A percentile compares a stretch with the other conserved stretches of the same genome.
These are phyloP conservation scores for Astrephomene gubernaculifera DNA, from an alignment of 139 green algal genomes.

Conservation along the genomic window DNA sequence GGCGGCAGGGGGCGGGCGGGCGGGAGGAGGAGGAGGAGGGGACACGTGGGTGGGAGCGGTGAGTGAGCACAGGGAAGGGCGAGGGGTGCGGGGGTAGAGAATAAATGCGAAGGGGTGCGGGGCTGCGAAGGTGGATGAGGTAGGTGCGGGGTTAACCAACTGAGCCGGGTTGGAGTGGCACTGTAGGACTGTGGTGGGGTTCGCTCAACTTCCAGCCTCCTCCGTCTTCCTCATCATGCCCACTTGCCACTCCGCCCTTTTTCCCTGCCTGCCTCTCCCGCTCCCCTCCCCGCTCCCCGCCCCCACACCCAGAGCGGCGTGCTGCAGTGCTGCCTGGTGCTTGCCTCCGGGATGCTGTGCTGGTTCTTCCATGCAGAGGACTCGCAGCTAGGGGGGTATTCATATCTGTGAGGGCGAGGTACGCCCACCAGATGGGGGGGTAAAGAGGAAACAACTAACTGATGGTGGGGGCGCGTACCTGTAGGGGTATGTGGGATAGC, in stretches of 20 bases:
- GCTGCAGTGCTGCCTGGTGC: constrained; percentile 39
- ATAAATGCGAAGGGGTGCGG: not conserved
- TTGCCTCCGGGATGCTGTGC: constrained; percentile 6
- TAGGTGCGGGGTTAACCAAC: not conserved
- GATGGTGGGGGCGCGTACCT: too few relatives aligned
- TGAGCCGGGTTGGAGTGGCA: not conserved
- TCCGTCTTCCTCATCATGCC: not conserved
- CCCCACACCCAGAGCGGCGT: constrained; percentile 30
- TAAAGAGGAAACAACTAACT: too few relatives aligned
- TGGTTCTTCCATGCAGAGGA: constrained; percentile 42
- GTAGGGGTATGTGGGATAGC: too few relatives aligned
- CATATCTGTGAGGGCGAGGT: constrained; percentile 13
- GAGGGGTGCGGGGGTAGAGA: not conserved
- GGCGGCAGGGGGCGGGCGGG: too few relatives aligned
- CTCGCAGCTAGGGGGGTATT: not conserved
- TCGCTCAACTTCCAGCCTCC: not conserved
- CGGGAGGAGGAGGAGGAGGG: too few relatives aligned
- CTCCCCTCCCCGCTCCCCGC: not conserved
- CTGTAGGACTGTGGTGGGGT: not conserved
- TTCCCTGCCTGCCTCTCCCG: too few relatives aligned
- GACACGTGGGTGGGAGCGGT: constrained; percentile 46
- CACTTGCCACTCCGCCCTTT: not conserved
- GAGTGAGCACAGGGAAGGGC: not conserved
- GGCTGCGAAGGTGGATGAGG: too few relatives aligned
- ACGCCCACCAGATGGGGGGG: too few relatives aligned